These are phyloP conservation scores for Fusarium odoratissimum DNA, from an alignment of 2,329 filamentous ascomycete genomes.

Conservation along the genomic window DNA sequence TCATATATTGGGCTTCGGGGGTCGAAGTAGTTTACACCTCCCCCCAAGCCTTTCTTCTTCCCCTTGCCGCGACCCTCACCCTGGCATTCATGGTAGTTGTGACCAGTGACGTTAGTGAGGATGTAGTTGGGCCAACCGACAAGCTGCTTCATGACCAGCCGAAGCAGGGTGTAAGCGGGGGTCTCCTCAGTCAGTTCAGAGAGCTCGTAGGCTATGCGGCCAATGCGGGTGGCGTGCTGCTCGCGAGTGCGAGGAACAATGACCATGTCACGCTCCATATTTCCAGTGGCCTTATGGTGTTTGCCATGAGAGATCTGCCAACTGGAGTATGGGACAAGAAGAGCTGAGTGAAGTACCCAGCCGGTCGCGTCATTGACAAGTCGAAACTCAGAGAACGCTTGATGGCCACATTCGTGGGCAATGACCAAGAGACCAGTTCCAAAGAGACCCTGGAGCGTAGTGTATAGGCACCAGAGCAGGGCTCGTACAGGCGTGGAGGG, in stretches of 20 bases:
- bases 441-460: conserved; percentile 89
- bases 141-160: conserved; percentile 86
- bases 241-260: conserved; percentile 95
- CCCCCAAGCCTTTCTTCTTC: conserved; percentile 84
- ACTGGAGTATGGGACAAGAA: conserved; percentile 97
- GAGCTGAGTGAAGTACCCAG: conserved; percentile 87
- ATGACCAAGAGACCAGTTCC: conserved; percentile 96
- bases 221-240: conserved; percentile 79
- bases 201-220: conserved; percentile 82
- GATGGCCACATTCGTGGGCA: conserved; percentile 97
- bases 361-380: conserved; percentile 90
- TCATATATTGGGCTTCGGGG: conserved; percentile 91
- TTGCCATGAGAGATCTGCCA: conserved; percentile 99
- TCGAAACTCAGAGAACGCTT: conserved; percentile 94
- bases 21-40: conserved; percentile 95
- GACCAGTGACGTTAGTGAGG: conserved; percentile 90
- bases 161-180: conserved; percentile 80
- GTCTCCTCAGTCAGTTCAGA: conserved; percentile 94
- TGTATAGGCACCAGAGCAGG: conserved; percentile 73
- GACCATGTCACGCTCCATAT: conserved; percentile 99
- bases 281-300: conserved; percentile 98
- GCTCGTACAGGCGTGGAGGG: conserved; percentile 75
- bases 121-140: conserved; percentile 95
- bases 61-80: conserved; percentile 91
- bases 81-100: conserved; percentile 93